phyloP scores from a whole-genome alignment of 2,329 filamentous ascomycete species.

The Passalora sequoiae region DNA sequence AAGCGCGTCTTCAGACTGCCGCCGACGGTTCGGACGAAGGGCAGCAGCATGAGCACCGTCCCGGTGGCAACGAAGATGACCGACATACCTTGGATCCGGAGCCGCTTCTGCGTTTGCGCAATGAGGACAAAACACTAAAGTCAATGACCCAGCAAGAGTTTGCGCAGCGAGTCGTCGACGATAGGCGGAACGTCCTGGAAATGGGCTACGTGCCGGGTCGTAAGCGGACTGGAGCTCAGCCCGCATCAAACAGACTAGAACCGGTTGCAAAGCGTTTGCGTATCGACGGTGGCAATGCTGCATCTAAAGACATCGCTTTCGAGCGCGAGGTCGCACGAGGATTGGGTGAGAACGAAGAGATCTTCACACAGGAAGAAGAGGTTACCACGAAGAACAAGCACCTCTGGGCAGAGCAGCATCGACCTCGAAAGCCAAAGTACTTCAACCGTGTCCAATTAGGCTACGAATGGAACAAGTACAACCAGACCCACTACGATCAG shows the following conservation, averaged over 20 bases:
- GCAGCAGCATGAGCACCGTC: not conserved
- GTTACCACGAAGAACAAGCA: conserved; percentile 61
- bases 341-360: conserved; percentile 88
- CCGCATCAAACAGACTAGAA: conserved; percentile 7
- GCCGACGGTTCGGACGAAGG: not conserved
- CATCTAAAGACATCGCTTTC: conserved; percentile 21
- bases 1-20: conserved; percentile 31
- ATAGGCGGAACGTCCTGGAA: conserved; percentile 58
- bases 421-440: conserved; percentile 86
- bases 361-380: conserved; percentile 85
- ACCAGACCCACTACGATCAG: conserved; percentile 98
- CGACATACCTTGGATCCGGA: conserved; percentile 55
- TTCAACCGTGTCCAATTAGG: conserved; percentile 99
- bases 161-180: conserved; percentile 52
- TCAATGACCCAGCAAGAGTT: conserved; percentile 56
- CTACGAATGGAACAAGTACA: conserved; percentile 99
- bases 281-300: conserved; percentile 17
- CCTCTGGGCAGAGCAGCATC: conserved; percentile 77
- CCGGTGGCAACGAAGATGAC: conserved; percentile 5
- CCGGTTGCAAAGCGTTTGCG: conserved; percentile 26
- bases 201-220: conserved; percentile 62
- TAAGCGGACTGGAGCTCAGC: conserved; percentile 11
- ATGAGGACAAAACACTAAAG: conserved; percentile 59
- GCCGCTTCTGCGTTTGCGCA: conserved; percentile 57
- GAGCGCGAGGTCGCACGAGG: conserved; percentile 89